These are phyloP conservation scores for Stipa capillata DNA, from an alignment of 176 grass and related monocot genomes.

Conservation along the genomic window DNA sequence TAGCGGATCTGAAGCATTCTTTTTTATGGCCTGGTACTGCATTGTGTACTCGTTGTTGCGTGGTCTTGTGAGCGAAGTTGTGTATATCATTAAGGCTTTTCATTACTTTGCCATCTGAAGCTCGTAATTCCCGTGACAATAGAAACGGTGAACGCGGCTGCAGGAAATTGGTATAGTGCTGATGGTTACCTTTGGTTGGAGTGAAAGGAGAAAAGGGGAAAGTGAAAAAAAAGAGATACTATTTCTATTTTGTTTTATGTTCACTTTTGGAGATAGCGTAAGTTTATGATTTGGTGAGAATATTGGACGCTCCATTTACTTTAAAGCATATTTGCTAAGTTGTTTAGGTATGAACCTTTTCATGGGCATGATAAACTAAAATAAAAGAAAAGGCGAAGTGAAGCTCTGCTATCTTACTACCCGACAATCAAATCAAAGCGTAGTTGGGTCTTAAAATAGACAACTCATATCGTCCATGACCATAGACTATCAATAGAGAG, in stretches of 20 bases:
- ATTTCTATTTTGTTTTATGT: no score
- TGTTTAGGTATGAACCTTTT: background rate
- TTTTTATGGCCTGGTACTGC: background rate
- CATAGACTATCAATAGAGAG: slow-evolving; percentile 12
- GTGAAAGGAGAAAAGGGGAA: background rate
- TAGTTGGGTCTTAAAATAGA: slow-evolving; percentile 14
- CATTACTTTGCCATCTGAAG: background rate
- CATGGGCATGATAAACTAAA: no score
- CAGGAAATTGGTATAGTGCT: background rate
- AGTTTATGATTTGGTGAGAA: no score
- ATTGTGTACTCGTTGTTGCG: background rate
- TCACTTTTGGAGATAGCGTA: no score
- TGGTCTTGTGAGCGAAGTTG: background rate
- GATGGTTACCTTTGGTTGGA: background rate
- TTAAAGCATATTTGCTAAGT: background rate
- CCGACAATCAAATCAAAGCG: background rate
- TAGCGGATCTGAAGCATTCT: background rate
- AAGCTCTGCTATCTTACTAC: no score
- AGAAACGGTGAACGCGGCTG: background rate
- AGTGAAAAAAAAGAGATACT: background rate
- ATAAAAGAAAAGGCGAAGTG: background rate
- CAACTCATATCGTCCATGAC: background rate
- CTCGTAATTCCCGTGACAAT: background rate
- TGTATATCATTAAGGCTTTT: background rate
- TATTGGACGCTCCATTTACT: no score